Percentiles rank a stretch among this genome's conserved stretches.
These are phyloP conservation scores for Pseudozyma pruni DNA, from an alignment of 1,284 basidiomycete genomes.

Conservation along the genomic window DNA sequence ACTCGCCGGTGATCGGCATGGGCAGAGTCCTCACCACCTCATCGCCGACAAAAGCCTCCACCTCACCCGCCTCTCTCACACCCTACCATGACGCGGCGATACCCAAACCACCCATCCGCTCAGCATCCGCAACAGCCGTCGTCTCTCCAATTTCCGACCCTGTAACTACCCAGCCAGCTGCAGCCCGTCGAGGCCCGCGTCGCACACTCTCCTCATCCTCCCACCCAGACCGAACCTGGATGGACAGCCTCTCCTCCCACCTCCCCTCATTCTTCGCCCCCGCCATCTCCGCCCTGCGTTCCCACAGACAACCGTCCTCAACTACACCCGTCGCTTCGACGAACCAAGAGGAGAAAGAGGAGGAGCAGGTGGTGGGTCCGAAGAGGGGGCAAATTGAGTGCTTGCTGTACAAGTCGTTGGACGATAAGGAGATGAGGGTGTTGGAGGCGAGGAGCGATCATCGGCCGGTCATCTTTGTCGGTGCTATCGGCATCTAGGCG, in stretches of 20 bases:
- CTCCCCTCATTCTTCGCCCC: constrained; percentile 41
- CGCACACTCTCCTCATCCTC: constrained; percentile 1
- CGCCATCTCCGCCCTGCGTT: constrained; percentile 28
- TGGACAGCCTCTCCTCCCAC: constrained; percentile 46
- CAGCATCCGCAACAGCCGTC: constrained; percentile 1
- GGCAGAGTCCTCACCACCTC: not conserved
- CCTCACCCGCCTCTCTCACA: not conserved
- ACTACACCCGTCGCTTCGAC: not conserved
- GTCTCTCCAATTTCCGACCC: not conserved
- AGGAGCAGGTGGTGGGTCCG: constrained; percentile 39
- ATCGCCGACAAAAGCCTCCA: not conserved
- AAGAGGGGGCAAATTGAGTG: constrained; percentile 69
- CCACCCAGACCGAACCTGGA: constrained; percentile 19
- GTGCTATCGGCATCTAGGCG: constrained; percentile 53
- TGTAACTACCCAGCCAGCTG: not conserved
- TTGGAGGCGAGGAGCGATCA: constrained; percentile 73
- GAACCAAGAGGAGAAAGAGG: not conserved
- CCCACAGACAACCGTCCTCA: constrained; percentile 1
- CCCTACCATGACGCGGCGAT: not conserved
- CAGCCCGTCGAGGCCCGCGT: not conserved
- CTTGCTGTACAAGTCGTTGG: constrained; percentile 77
- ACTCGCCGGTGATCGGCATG: not conserved
- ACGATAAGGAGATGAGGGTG: constrained; percentile 79
- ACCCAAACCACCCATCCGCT: constrained; percentile 9
- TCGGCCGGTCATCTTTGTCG: constrained; percentile 75